Percentiles rank a stretch among this genome's conserved stretches.
Evolutionary conservation across 495 filamentous ascomycete genomes (phyloP).

Genomic region (Pyronema domesticum): DNA sequence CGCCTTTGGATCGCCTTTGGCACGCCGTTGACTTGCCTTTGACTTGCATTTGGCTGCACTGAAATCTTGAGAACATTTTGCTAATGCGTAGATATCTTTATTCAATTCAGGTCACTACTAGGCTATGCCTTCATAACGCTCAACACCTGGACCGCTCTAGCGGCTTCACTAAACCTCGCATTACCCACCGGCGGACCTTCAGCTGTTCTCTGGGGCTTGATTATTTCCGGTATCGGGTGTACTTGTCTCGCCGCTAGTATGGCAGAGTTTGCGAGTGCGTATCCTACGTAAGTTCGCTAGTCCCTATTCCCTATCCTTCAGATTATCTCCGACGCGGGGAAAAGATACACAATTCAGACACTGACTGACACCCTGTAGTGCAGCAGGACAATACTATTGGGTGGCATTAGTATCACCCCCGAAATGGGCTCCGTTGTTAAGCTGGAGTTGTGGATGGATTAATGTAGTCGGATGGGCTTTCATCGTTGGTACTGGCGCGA

Average conservation of each 20-base stretch:
- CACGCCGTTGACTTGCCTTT: too few species aligned
- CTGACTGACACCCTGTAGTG: conserved; percentile 10
- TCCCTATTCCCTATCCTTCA: conserved; percentile 7
- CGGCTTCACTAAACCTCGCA: conserved; percentile 36
- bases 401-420: conserved; percentile 45
- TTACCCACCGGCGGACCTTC: conserved; percentile 36
- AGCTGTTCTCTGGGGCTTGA: conserved; percentile 42
- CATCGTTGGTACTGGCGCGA: conserved; percentile 17
- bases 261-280: conserved; percentile 56
- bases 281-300: conserved; percentile 37
- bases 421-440: conserved; percentile 42
- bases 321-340: too few species aligned
- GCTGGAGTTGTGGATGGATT: conserved; percentile 60
- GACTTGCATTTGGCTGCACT: too few species aligned
- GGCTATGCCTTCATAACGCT: conserved; percentile 43
- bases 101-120: conserved; percentile 33
- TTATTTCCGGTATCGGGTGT: conserved; percentile 55
- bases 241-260: conserved; percentile 52
- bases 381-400: conserved; percentile 54
- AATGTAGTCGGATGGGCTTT: conserved; percentile 56
- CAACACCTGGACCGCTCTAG: conserved; percentile 42
- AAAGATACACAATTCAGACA: too few species aligned
- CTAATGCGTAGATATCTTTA: too few species aligned
- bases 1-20: too few species aligned
- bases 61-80: too few species aligned